phyloP scores from a whole-genome alignment of 768 basidiomycete species.

The Russula emetica region DNA sequence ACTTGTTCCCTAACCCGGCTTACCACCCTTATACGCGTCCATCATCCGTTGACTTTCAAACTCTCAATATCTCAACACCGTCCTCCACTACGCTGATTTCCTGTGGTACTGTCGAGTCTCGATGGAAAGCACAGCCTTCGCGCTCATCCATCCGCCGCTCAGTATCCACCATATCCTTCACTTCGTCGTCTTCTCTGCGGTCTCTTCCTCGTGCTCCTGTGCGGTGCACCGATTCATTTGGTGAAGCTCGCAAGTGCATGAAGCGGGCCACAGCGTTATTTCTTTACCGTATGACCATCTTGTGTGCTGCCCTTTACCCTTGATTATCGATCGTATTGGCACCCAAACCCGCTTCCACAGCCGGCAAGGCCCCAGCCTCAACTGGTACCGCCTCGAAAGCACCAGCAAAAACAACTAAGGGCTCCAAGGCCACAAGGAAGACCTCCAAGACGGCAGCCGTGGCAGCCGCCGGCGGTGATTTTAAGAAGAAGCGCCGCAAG shows the following conservation, averaged over 20 bases:
- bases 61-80: slow-evolving; percentile 33
- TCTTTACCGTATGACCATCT: slow-evolving; percentile 14
- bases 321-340: slow-evolving; percentile 42
- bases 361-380: slow-evolving; percentile 75
- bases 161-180: slow-evolving; percentile 22
- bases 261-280: slow-evolving; percentile 28
- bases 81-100: slow-evolving; percentile 28
- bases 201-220: slow-evolving; percentile 16
- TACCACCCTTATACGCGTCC: slow-evolving; percentile 44
- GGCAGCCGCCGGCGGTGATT: slow-evolving; percentile 54
- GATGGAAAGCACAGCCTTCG: slow-evolving; percentile 22
- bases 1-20: slow-evolving; percentile 57
- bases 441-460: slow-evolving; percentile 47
- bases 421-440: slow-evolving; percentile 56
- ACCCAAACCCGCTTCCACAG: slow-evolving; percentile 78
- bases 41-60: slow-evolving; percentile 51
- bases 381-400: slow-evolving; percentile 58
- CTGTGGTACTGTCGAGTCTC: slow-evolving; percentile 13
- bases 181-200: slow-evolving; percentile 24
- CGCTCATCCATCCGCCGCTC: slow-evolving; percentile 17
- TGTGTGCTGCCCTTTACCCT: slow-evolving; percentile 12
- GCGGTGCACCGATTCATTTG: slow-evolving; percentile 24
- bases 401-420: slow-evolving; percentile 48
- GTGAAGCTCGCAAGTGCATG: slow-evolving; percentile 19
- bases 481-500: slow-evolving; percentile 90